Base-by-base conservation (phyloP, 2,329 filamentous ascomycete genomes). In the Juglanconis oblonga region DNA sequence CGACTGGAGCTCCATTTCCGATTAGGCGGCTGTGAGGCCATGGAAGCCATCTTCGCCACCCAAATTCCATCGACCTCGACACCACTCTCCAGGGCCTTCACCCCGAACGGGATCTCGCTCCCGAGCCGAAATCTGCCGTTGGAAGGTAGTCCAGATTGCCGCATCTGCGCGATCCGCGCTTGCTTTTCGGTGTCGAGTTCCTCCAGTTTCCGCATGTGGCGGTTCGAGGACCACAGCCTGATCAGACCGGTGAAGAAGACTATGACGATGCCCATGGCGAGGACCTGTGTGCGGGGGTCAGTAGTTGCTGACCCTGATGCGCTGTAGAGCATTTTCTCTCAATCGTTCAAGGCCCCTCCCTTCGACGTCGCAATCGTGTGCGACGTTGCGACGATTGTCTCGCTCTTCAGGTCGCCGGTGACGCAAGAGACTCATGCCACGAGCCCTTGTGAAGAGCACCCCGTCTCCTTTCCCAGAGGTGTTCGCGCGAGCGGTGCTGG, bases 61-160 rank as follows among this genome's bases (percentile, higher is more conserved):
- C 89, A 92, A 54, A 97, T 92, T 4, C 92, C 93, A 64, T 96
- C 91, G 7, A 96, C 85, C 70, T 94, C 85, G 48, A 96, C 80
- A 5, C 92, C 92, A 66, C 85, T 89, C 71, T 97, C 88, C 51
- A 97, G 85, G 6, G 93, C 93, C 66, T 90, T 87, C 56, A 95
- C 85, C 24, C 94, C 93, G 68, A 97, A 97, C 0, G 92, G 92
- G 40, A 96, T 85, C 9, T 91, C 87, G 54, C 84, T 79, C 17
- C 67, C 61, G 17, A 52, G 17, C 6, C 40, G 31, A 11, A 36
- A 40, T 33, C 71, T 68, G 52, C 74, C 73, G 64, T 73, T 75
- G 33, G 68, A 70, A 6, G 70, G 62, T 52, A 85, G 79, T 68
- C 79, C 85, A 63, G 77, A 86, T 71, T 74, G 82, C 63, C 74